phyloP scores from a whole-genome alignment of 352 stramenopile genomes.

The Phytophthora sp. region DNA sequence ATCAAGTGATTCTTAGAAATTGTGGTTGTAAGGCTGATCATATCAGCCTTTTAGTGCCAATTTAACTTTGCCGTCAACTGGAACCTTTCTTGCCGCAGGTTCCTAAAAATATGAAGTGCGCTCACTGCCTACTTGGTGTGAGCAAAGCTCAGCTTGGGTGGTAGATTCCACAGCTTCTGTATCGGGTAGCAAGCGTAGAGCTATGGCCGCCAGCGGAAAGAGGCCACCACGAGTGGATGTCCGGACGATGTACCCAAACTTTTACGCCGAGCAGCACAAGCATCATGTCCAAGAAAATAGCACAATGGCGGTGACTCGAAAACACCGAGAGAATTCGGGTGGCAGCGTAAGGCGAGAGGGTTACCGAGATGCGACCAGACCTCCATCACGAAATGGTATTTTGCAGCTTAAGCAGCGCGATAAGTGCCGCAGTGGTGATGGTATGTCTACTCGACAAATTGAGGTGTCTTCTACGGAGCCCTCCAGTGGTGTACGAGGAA shows the following conservation, averaged over 20 bases:
- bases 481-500: not conserved
- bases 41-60: too few relatives aligned
- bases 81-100: too few relatives aligned
- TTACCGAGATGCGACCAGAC: not conserved
- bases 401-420: conserved; percentile 5
- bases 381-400: conserved; percentile 12
- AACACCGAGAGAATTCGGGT: conserved; percentile 19
- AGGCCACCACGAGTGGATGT: conserved; percentile 26
- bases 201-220: conserved; percentile 9
- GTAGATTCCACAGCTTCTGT: too few relatives aligned
- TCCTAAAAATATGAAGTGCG: too few relatives aligned
- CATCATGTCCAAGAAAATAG: conserved; percentile 37
- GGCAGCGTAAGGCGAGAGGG: conserved; percentile 11
- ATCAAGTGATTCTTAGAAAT: too few relatives aligned
- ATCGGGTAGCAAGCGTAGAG: too few relatives aligned
- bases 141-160: too few relatives aligned
- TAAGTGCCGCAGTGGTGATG: not conserved
- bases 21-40: too few relatives aligned
- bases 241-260: conserved; percentile 59
- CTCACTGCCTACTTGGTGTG: too few relatives aligned
- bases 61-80: too few relatives aligned
- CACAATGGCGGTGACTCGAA: conserved; percentile 19
- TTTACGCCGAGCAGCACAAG: conserved; percentile 56
- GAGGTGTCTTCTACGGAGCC: not conserved
- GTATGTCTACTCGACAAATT: not conserved